phyloP scores from a whole-genome alignment of 495 filamentous ascomycete species.

The Articulospora tetracladia region DNA sequence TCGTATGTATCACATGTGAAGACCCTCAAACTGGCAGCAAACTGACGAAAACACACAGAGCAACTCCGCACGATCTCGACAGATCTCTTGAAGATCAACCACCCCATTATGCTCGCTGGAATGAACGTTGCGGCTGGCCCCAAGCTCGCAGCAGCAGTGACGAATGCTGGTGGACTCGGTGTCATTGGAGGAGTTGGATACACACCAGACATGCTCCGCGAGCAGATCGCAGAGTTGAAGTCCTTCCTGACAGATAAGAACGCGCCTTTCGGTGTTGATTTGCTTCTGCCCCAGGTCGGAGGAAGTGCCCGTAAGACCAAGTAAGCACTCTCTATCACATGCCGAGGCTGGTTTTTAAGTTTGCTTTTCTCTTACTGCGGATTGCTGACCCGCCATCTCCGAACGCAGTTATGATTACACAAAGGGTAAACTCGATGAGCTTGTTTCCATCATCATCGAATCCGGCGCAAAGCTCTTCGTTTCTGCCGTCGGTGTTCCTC shows the following conservation, averaged over 20 bases:
- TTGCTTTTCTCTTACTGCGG: constrained; percentile 18
- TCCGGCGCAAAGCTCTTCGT: constrained; percentile 91
- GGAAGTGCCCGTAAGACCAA: constrained; percentile 93
- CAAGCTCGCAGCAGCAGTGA: constrained; percentile 94
- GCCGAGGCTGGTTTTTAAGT: constrained; percentile 2
- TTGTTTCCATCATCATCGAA: constrained; percentile 89
- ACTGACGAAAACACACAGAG: constrained; percentile 51
- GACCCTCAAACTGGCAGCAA: background rate
- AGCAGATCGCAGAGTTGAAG: constrained; percentile 95
- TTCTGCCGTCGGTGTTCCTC: constrained; percentile 92
- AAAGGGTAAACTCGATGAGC: constrained; percentile 92
- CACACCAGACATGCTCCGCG: constrained; percentile 92
- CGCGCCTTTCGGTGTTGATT: constrained; percentile 96
- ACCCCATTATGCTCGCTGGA: constrained; percentile 90
- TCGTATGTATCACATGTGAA: constrained; percentile 52
- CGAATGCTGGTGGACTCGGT: constrained; percentile 93
- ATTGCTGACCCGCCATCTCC: constrained; percentile 6
- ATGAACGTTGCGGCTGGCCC: constrained; percentile 99
- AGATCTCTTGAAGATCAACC: constrained; percentile 95
- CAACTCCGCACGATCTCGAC: constrained; percentile 84
- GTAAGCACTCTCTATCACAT: constrained; percentile 43
- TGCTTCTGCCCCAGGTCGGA: constrained; percentile 91
- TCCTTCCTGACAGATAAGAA: constrained; percentile 86
- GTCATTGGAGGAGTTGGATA: constrained; percentile 97
- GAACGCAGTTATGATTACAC: constrained; percentile 91